phyloP scores from a whole-genome alignment of 2,329 filamentous ascomycete species.

The Epicoccum sorghinum region DNA sequence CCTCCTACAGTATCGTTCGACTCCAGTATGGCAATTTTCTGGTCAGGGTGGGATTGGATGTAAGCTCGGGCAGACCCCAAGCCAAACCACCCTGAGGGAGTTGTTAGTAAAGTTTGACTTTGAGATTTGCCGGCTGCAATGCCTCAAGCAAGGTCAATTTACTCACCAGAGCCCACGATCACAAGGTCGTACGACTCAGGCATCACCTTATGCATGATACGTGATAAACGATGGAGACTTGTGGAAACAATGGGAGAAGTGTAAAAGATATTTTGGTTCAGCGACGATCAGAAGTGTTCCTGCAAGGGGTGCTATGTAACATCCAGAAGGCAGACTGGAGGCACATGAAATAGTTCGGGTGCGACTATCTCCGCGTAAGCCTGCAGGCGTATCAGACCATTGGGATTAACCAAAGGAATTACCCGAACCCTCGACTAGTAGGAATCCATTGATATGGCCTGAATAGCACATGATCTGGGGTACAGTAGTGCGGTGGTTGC shows the following conservation, averaged over 20 bases:
- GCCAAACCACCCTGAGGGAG: constrained; percentile 4
- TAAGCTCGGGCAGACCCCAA: constrained; percentile 1
- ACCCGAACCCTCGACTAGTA: not conserved
- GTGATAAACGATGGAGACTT: not conserved
- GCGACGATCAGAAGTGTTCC: not conserved
- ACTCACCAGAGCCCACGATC: constrained; percentile 4
- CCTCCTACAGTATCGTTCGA: constrained; percentile 2
- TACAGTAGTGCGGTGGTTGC: not conserved
- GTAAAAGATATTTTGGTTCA: not conserved
- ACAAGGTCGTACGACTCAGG: constrained; percentile 6
- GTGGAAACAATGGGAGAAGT: not conserved
- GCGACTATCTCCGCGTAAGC: not conserved
- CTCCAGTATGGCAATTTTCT: constrained; percentile 1
- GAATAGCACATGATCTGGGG: not conserved
- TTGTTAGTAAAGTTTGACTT: not conserved
- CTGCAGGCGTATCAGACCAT: not conserved
- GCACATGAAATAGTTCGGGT: not conserved
- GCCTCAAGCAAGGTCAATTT: not conserved
- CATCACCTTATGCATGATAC: not conserved
- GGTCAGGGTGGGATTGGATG: constrained; percentile 1
- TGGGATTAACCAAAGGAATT: not conserved
- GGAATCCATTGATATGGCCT: not conserved
- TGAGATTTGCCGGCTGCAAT: not conserved
- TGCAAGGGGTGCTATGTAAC: not conserved
- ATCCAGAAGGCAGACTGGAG: not conserved